Conservation (phyloP, 345 rosid species). For the Camelina neglecta region DNA sequence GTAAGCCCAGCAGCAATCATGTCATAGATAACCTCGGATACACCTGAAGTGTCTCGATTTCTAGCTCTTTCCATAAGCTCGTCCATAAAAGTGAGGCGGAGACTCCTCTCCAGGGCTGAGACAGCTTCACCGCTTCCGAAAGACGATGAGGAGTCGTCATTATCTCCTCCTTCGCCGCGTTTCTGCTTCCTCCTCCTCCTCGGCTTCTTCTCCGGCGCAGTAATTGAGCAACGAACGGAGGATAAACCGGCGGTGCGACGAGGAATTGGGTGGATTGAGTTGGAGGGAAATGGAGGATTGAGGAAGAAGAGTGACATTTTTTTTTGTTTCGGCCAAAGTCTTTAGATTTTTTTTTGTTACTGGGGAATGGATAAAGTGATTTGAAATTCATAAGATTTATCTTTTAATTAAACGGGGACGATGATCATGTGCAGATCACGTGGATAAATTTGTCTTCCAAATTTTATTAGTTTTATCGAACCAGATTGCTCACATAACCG, state of each 20-base stretch:
- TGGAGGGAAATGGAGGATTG: conserved; percentile 44
- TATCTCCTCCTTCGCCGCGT: conserved; percentile 38
- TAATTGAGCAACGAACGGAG: conserved; percentile 37
- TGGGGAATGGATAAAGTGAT: conserved; percentile 45
- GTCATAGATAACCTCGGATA: conserved; percentile 81
- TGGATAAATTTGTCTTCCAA: not conserved
- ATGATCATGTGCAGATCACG: conserved; percentile 23
- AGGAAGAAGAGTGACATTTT: conserved; percentile 46
- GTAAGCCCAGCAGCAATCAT: conserved; percentile 93
- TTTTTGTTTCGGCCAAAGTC: not conserved
- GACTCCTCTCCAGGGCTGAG: conserved; percentile 72
- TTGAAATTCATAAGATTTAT: not conserved
- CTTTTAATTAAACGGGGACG: not conserved
- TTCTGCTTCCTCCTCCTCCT: conserved; percentile 46
- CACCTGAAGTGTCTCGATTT: conserved; percentile 67
- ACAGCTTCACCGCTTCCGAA: conserved; percentile 36
- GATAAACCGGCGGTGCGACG: conserved; percentile 28
- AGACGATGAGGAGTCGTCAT: conserved; percentile 11
- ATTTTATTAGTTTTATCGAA: not conserved
- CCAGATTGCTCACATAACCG: not conserved
- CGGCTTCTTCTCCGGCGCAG: conserved; percentile 50
- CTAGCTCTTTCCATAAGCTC: conserved; percentile 87
- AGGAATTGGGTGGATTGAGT: conserved; percentile 42
- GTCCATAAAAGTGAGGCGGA: conserved; percentile 89
- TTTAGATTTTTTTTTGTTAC: not conserved